Conservation (phyloP, 495 filamentous ascomycete species). For the Tuber aestivum region DNA sequence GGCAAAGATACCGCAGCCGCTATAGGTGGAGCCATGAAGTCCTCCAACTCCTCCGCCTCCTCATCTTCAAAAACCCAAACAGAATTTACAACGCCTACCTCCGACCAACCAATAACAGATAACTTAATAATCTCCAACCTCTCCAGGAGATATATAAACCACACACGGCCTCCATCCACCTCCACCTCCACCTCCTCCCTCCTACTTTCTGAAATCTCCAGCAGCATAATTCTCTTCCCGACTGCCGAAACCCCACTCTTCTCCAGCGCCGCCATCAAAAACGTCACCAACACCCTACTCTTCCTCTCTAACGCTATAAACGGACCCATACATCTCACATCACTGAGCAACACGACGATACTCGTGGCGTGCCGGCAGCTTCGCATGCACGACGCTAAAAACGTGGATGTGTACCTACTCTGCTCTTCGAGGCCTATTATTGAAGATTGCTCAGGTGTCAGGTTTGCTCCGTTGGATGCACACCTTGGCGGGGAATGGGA, state of each 20-base stretch:
- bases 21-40: conserved; percentile 52
- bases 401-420: conserved; percentile 75
- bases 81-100: conserved; percentile 24
- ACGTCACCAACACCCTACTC: conserved; percentile 61
- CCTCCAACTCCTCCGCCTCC: conserved; percentile 41
- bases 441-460: conserved; percentile 72
- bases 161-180: not conserved
- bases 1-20: conserved; percentile 55
- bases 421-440: conserved; percentile 84
- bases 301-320: conserved; percentile 64
- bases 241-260: conserved; percentile 56
- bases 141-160: not conserved
- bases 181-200: conserved; percentile 60
- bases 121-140: conserved; percentile 21
- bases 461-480: conserved; percentile 63
- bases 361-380: conserved; percentile 75
- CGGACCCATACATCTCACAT: conserved; percentile 77
- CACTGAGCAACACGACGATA: conserved; percentile 63
- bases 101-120: conserved; percentile 9
- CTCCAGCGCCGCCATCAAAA: conserved; percentile 65
- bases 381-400: conserved; percentile 77
- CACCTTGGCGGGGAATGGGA: conserved; percentile 42
- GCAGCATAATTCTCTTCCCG: conserved; percentile 67
- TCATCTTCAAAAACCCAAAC: conserved; percentile 45
- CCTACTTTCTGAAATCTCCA: conserved; percentile 62